phyloP scores from a whole-genome alignment of 352 stramenopile species.

The Phytophthora foliorum region DNA sequence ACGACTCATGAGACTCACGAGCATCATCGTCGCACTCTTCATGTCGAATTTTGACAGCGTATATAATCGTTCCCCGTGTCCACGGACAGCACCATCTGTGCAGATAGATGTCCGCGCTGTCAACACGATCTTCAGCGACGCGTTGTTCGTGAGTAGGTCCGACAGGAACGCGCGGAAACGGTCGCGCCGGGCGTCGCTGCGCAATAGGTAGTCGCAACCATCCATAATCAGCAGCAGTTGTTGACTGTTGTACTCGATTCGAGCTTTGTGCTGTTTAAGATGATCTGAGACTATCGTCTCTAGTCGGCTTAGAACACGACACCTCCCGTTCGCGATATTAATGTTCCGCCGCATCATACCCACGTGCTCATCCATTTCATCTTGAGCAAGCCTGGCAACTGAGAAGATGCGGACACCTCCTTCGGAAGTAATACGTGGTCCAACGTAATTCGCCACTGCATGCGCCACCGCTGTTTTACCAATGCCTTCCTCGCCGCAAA shows the following conservation, averaged over 20 bases:
- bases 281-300: constrained; percentile 63
- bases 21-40: constrained; percentile 80
- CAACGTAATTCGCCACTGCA: constrained; percentile 81
- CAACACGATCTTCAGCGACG: constrained; percentile 79
- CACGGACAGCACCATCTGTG: constrained; percentile 69
- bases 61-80: constrained; percentile 77
- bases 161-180: constrained; percentile 77
- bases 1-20: constrained; percentile 79
- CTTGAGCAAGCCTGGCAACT: constrained; percentile 62
- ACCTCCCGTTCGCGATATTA: constrained; percentile 47
- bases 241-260: constrained; percentile 61
- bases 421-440: constrained; percentile 75
- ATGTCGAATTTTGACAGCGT: constrained; percentile 71
- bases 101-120: constrained; percentile 70
- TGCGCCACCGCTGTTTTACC: constrained; percentile 83
- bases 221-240: constrained; percentile 78
- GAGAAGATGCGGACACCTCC: constrained; percentile 80
- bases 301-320: constrained; percentile 59
- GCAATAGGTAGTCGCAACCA: constrained; percentile 76
- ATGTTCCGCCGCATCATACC: constrained; percentile 58
- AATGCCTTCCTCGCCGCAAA: constrained; percentile 80
- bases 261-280: constrained; percentile 57
- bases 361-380: constrained; percentile 67
- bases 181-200: constrained; percentile 55
- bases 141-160: constrained; percentile 75